Percentiles rank a stretch among this genome's conserved stretches.
phyloP scores from a whole-genome alignment of 345 rosid species.

The Melaleuca alternifolia region DNA sequence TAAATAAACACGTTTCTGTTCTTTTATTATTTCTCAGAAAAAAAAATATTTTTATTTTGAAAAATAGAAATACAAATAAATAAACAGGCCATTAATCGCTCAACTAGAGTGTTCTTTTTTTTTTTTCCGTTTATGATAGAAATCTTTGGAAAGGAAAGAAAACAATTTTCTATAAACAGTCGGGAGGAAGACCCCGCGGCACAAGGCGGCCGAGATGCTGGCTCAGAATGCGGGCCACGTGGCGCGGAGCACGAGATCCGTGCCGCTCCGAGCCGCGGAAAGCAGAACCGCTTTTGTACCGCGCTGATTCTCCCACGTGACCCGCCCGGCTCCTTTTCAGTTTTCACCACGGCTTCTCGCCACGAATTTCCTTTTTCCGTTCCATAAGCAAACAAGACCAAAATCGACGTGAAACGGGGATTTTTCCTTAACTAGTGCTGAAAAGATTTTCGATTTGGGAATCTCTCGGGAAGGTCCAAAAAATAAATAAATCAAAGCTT shows the following conservation, averaged over 20 bases:
- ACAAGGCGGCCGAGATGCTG: background rate
- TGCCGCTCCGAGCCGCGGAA: slow-evolving; percentile 5
- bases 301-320: background rate
- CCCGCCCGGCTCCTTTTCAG: no score
- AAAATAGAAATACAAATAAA: no score
- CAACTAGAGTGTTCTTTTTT: background rate
- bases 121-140: background rate
- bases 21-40: no score
- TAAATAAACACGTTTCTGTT: no score
- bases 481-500: background rate
- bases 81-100: no score
- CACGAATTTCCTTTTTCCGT: no score
- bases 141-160: background rate
- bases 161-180: background rate
- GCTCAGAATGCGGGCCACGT: slow-evolving; percentile 5
- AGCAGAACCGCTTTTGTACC: background rate
- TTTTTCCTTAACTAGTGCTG: background rate
- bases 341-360: no score
- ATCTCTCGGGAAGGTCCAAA: background rate
- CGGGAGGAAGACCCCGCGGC: background rate
- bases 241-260: slow-evolving; percentile 16
- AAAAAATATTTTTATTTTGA: no score
- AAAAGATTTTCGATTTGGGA: background rate
- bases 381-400: background rate
- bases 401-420: background rate